Evolutionary conservation across 345 rosid species (phyloP).

Genomic region (Linum tenue): DNA sequence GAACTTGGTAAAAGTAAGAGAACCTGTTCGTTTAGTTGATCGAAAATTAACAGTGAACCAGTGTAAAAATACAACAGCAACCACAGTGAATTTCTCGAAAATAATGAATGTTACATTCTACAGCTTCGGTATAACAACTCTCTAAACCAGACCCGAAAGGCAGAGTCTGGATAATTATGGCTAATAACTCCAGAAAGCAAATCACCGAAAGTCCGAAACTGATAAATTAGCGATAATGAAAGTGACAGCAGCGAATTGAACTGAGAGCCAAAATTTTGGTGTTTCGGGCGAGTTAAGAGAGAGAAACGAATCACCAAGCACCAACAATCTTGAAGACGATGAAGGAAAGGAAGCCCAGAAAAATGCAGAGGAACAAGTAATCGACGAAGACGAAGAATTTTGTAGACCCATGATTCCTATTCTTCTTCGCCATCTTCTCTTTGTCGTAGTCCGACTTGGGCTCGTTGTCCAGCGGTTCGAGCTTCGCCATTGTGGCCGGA

Average conservation of each 20-base stretch:
- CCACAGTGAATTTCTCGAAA: too few species aligned
- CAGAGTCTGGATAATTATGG: too few species aligned
- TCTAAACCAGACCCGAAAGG: too few species aligned
- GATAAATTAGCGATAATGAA: not conserved
- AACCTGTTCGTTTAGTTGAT: too few species aligned
- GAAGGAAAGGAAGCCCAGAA: slow-evolving; percentile 46
- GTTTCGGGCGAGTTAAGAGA: not conserved
- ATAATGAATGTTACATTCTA: too few species aligned
- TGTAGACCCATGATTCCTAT: slow-evolving; percentile 55
- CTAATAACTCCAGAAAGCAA: not conserved
- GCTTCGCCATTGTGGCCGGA: slow-evolving; percentile 3
- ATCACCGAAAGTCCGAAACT: not conserved
- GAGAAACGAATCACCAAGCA: not conserved
- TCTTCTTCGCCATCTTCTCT: slow-evolving; percentile 20
- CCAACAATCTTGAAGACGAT: slow-evolving; percentile 38
- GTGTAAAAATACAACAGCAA: too few species aligned
- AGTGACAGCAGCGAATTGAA: not conserved
- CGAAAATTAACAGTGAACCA: too few species aligned
- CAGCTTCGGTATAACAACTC: too few species aligned
- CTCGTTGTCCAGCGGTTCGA: not conserved
- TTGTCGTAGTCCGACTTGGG: not conserved
- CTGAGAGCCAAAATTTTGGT: too few species aligned
- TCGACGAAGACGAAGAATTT: slow-evolving; percentile 61
- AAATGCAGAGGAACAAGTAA: slow-evolving; percentile 45
- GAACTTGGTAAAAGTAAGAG: too few species aligned